Evolutionary conservation across 805 yeast species (phyloP).

Genomic region (Lipomyces lipofer): DNA sequence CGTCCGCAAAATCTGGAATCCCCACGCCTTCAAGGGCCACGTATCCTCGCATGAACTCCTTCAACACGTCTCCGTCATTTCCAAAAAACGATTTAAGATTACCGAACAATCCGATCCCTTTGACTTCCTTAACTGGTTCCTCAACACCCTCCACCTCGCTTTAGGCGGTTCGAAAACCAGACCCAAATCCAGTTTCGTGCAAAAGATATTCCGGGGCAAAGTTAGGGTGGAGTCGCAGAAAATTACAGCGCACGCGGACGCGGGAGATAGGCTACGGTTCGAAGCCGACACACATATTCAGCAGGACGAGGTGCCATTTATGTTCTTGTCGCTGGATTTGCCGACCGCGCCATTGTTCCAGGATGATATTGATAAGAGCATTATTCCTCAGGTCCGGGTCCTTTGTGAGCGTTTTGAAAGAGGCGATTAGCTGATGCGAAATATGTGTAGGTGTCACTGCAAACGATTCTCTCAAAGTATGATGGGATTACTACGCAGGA

Average conservation of each 20-base stretch:
- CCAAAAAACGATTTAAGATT: slow-evolving; percentile 48
- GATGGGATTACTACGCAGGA: slow-evolving; percentile 39
- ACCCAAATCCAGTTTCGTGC: slow-evolving; percentile 37
- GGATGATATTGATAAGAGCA: slow-evolving; percentile 48
- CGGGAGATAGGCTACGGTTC: slow-evolving; percentile 32
- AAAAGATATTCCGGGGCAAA: slow-evolving; percentile 55
- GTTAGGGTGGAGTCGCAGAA: slow-evolving; percentile 42
- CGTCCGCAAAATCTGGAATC: slow-evolving; percentile 65
- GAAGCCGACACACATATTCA: slow-evolving; percentile 33
- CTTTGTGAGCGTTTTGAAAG: neutral
- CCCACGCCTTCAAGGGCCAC: slow-evolving; percentile 56
- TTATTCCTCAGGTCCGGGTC: slow-evolving; percentile 49
- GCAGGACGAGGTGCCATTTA: slow-evolving; percentile 41
- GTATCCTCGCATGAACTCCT: slow-evolving; percentile 68
- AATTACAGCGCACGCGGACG: slow-evolving; percentile 35
- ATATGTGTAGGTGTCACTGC: slow-evolving; percentile 10
- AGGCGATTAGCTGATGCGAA: neutral
- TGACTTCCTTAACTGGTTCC: slow-evolving; percentile 58
- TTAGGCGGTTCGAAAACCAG: slow-evolving; percentile 37
- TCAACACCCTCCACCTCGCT: slow-evolving; percentile 48
- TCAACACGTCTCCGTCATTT: slow-evolving; percentile 48
- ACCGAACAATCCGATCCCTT: slow-evolving; percentile 54
- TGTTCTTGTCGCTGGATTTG: slow-evolving; percentile 58
- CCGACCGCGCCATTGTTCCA: slow-evolving; percentile 61
- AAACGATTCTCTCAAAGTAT: slow-evolving; percentile 46